phyloP scores from a whole-genome alignment of 2,329 filamentous ascomycete genomes.

The Ceratocystis eucalypticola region DNA sequence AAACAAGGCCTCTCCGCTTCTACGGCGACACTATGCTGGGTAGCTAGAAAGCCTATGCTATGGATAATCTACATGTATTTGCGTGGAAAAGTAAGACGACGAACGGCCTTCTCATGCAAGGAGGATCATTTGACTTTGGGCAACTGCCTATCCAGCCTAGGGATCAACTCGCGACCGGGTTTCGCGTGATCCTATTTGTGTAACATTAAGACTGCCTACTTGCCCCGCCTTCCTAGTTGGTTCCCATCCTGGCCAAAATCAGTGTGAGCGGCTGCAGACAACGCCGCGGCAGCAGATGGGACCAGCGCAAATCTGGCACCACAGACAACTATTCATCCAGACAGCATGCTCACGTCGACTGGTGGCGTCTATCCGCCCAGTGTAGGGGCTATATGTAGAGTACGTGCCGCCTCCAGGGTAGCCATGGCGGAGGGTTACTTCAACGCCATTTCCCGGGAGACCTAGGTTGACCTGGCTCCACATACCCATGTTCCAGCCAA shows the following conservation, averaged over 20 bases:
- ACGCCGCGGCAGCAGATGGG: slow-evolving; percentile 1
- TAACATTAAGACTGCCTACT: neutral
- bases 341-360: neutral
- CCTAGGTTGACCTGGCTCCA: neutral
- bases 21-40: neutral
- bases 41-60: neutral
- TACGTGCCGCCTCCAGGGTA: neutral
- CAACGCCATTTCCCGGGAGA: neutral
- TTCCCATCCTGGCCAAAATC: neutral
- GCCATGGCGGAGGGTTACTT: neutral
- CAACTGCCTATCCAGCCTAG: neutral
- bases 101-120: neutral
- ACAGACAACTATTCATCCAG: neutral
- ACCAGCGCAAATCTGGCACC: neutral
- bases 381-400: neutral
- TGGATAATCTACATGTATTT: neutral
- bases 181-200: neutral
- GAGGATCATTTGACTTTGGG: slow-evolving; percentile 2
- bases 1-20: neutral
- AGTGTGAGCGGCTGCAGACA: neutral
- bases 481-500: neutral
- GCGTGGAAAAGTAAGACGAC: neutral
- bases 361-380: neutral
- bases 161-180: neutral
- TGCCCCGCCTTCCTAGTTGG: neutral